Evolutionary conservation across 2,329 filamentous ascomycete species (phyloP), one percentile per base, ranked within the genome.

Genomic region (Pseudogymnoascus sp.): DNA sequence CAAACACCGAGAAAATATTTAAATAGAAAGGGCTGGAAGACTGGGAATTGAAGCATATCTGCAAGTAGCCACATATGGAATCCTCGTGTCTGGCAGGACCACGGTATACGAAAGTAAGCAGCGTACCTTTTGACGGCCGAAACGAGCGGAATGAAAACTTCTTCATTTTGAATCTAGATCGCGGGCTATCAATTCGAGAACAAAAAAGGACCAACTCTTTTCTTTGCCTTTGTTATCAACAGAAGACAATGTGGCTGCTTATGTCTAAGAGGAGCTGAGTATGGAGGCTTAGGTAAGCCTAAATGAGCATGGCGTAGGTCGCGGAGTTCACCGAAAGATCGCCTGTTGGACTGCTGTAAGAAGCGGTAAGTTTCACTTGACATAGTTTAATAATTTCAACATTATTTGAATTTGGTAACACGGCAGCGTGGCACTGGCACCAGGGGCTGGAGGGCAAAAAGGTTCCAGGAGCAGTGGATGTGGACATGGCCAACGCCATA

Each of bases 131-230:
- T 22, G 50, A 56, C 6, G 50, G 50, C 28, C 50, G 50, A 16
- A 56, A 56, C 50, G 50, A 33, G 26, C 50, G 50, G 50, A 56
- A 56, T 33, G 28, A 56, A 22, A 56, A 56, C 50, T 56, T 56
- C 50, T 56, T 56, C 50, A 56, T 56, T 19, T 56, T 56, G 50
- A 56, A 6, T 33, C 11, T 33, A 56, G 4, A 33, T 22, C 14
- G 50, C n/a, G 16, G 28, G 6, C 28, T 33, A 56, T 14, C 16
- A 35, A 22, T 56, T 56, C 11, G 10, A 56, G 16, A 33, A 14
- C 16, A 56, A 33, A 35, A 56, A 11, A 6, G 16, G 6, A 16
- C 50, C 50, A 33, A 14, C 10, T 33, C 5, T 6, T 19, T 56
- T 16, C 26, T 31, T 56, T 4, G n/a, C 4, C 6, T 56, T 31